phyloP scores from a whole-genome alignment of 345 rosid genomes.

The Crucihimalaya himalaica region DNA sequence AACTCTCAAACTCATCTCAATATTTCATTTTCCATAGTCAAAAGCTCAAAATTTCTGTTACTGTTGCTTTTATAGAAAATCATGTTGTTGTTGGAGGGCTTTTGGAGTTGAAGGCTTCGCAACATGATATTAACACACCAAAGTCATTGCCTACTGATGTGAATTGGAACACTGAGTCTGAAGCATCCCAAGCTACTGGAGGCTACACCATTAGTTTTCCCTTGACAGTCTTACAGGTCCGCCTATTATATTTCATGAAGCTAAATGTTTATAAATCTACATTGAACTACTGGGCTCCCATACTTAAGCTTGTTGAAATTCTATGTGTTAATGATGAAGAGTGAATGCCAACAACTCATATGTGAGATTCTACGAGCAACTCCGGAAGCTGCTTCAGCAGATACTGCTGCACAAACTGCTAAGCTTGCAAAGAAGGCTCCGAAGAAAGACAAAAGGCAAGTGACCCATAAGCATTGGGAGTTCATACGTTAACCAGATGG shows the following conservation, averaged over 20 bases:
- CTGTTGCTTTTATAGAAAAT: slow-evolving; percentile 58
- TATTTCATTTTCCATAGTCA: slow-evolving; percentile 11
- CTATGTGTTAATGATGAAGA: slow-evolving; percentile 47
- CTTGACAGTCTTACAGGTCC: slow-evolving; percentile 92
- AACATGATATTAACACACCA: slow-evolving; percentile 67
- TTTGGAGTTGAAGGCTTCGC: slow-evolving; percentile 72
- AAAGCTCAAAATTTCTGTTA: slow-evolving; percentile 30
- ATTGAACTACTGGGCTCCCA: slow-evolving; percentile 24
- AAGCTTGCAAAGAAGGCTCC: slow-evolving; percentile 85
- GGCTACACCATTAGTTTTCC: slow-evolving; percentile 94
- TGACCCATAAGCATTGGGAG: slow-evolving; percentile 32
- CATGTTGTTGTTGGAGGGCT: slow-evolving; percentile 95
- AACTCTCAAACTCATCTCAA: slow-evolving; percentile 17
- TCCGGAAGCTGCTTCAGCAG: slow-evolving; percentile 98
- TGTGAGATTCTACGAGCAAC: slow-evolving; percentile 99
- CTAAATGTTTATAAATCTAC: slow-evolving; percentile 25
- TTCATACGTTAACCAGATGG: slow-evolving; percentile 17
- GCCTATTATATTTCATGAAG: slow-evolving; percentile 22
- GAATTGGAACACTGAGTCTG: slow-evolving; percentile 75
- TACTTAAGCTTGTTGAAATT: slow-evolving; percentile 22
- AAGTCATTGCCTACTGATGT: slow-evolving; percentile 60
- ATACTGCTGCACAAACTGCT: slow-evolving; percentile 96
- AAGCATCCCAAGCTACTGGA: slow-evolving; percentile 84
- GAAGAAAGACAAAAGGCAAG: slow-evolving; percentile 78
- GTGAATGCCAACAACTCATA: slow-evolving; percentile 99